phyloP scores from a whole-genome alignment of 2,329 filamentous ascomycete species.

The Penicillium sp. region DNA sequence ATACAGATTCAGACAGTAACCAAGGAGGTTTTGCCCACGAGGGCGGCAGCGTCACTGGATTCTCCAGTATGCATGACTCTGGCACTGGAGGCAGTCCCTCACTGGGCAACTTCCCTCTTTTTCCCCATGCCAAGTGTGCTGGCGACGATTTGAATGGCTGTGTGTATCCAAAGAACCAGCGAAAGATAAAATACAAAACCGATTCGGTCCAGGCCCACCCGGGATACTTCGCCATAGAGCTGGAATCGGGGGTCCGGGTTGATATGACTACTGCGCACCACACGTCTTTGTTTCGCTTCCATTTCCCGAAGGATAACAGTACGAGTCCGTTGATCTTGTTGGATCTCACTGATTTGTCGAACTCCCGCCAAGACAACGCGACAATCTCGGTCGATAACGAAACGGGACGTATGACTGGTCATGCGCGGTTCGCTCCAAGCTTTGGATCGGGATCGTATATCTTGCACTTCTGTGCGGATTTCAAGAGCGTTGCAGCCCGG shows the following conservation, averaged over 20 bases:
- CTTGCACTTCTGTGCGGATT: conserved; percentile 67
- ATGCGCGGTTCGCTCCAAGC: conserved; percentile 61
- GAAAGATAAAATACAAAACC: conserved; percentile 50
- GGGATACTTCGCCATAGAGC: conserved; percentile 63
- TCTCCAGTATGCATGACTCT: conserved; percentile 52
- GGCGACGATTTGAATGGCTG: conserved; percentile 62
- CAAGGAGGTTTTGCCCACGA: conserved; percentile 58
- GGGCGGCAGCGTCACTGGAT: conserved; percentile 52
- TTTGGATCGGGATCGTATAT: conserved; percentile 63
- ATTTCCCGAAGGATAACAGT: conserved; percentile 52
- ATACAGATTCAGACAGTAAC: conserved; percentile 51
- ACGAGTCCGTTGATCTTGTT: conserved; percentile 64
- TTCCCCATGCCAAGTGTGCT: conserved; percentile 62
- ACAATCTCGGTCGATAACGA: conserved; percentile 56
- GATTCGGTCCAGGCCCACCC: conserved; percentile 59
- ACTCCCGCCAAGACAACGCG: conserved; percentile 60
- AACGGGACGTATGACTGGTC: conserved; percentile 63
- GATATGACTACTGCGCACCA: conserved; percentile 68
- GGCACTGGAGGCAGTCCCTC: conserved; percentile 57
- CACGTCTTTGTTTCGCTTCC: conserved; percentile 64
- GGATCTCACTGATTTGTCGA: conserved; percentile 63
- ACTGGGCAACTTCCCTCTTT: conserved; percentile 71
- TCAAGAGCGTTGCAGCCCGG: conserved; percentile 53
- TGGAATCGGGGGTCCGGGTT: conserved; percentile 57
- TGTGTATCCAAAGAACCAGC: conserved; percentile 56